Conservation (phyloP, 2,329 filamentous ascomycete species). For the Leptographium lundbergii region DNA sequence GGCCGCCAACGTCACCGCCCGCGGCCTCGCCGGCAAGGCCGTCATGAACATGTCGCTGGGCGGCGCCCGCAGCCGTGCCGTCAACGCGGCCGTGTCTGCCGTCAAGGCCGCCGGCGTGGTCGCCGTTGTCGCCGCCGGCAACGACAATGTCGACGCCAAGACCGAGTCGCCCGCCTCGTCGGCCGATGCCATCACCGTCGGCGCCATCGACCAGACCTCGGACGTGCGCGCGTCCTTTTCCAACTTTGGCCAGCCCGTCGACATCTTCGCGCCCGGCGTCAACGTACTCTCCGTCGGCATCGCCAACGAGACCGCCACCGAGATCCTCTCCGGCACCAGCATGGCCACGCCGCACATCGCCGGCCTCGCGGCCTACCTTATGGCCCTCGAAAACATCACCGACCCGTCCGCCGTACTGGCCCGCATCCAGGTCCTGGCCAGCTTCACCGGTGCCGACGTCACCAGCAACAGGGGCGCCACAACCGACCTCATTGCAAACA, state of each 20-base stretch:
- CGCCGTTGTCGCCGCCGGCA: conserved; percentile 48
- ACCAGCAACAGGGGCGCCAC: conserved; percentile 29
- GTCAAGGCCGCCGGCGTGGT: conserved; percentile 38
- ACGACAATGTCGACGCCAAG: conserved; percentile 39
- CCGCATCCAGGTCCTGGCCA: conserved; percentile 49
- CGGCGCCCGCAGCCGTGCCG: conserved; percentile 31
- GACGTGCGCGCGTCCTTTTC: conserved; percentile 40
- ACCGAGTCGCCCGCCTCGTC: conserved; percentile 42
- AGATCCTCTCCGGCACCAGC: conserved; percentile 13
- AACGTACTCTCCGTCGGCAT: conserved; percentile 40
- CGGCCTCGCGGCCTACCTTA: conserved; percentile 14
- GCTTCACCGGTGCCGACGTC: conserved; percentile 30
- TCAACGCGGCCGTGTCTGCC: conserved; percentile 40
- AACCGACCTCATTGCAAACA: conserved; percentile 43
- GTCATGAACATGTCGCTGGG: conserved; percentile 55
- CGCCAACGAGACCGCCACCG: conserved; percentile 29
- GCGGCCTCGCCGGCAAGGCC: conserved; percentile 34
- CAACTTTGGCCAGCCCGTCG: conserved; percentile 43
- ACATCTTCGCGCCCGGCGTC: conserved; percentile 45
- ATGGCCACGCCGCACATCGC: conserved; percentile 13
- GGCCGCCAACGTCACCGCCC: conserved; percentile 29
- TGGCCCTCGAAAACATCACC: conserved; percentile 21
- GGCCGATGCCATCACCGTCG: conserved; percentile 44
- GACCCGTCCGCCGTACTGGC: conserved; percentile 41
- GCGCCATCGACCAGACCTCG: conserved; percentile 39